Evolutionary conservation across 2,329 filamentous ascomycete species (phyloP).

Genomic region (Dryadomyces quercivorus): DNA sequence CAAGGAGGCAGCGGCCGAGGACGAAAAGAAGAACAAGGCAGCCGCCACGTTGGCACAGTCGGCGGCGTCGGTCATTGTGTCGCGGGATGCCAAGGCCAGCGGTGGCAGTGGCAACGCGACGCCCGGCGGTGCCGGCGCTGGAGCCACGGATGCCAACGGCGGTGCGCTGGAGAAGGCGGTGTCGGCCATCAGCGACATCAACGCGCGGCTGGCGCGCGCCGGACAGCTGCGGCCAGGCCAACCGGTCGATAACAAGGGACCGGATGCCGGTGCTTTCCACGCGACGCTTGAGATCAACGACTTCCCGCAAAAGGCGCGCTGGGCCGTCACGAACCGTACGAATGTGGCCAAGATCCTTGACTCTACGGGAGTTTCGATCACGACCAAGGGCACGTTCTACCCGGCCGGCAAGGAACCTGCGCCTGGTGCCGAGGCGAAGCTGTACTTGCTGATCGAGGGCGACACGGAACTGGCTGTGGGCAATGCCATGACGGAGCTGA

Average conservation of each 20-base stretch:
- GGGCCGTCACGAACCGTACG: constrained; percentile 96
- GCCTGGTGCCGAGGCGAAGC: constrained; percentile 68
- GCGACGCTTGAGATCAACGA: constrained; percentile 98
- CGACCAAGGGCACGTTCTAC: constrained; percentile 92
- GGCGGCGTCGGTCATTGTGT: constrained; percentile 43
- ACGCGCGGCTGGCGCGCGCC: constrained; percentile 77
- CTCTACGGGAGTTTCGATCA: constrained; percentile 88
- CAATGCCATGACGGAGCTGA: constrained; percentile 81
- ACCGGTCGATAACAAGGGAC: constrained; percentile 96
- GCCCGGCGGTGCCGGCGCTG: not conserved
- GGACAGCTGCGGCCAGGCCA: constrained; percentile 84
- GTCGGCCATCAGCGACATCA: constrained; percentile 84
- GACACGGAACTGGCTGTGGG: constrained; percentile 90
- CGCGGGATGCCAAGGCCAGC: constrained; percentile 37
- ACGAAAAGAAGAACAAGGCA: constrained; percentile 59
- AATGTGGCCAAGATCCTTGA: constrained; percentile 98
- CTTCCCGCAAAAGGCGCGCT: constrained; percentile 95
- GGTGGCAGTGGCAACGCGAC: constrained; percentile 17
- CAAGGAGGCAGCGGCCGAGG: constrained; percentile 47
- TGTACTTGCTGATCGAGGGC: constrained; percentile 95
- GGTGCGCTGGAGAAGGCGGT: constrained; percentile 69
- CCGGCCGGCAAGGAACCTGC: constrained; percentile 67
- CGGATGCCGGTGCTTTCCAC: constrained; percentile 92
- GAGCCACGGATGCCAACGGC: constrained; percentile 13
- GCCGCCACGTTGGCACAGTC: constrained; percentile 54